Conservation (phyloP, 805 yeast genomes). For the Candida ascalaphidarum region DNA sequence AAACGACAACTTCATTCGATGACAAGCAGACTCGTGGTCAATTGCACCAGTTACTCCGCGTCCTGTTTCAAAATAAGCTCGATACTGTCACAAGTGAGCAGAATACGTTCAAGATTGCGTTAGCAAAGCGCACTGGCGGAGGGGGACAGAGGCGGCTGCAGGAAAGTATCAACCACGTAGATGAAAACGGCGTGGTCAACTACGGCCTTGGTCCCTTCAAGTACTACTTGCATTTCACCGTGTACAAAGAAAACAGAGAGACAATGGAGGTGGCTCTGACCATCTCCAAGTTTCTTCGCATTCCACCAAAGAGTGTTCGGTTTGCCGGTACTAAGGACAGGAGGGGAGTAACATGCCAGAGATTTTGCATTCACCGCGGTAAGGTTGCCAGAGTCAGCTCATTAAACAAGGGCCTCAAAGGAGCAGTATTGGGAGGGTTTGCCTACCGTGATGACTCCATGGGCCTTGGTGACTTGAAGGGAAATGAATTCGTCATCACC, state of each 20-base stretch:
- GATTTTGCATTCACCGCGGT: slow-evolving; percentile 58
- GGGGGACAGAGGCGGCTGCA: slow-evolving; percentile 8
- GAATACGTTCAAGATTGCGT: slow-evolving; percentile 57
- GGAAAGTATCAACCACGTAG: slow-evolving; percentile 30
- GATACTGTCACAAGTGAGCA: slow-evolving; percentile 72
- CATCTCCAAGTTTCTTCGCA: slow-evolving; percentile 61
- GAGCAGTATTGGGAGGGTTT: slow-evolving; percentile 76
- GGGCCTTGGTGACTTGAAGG: slow-evolving; percentile 74
- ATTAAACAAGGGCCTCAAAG: slow-evolving; percentile 67
- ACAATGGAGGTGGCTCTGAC: slow-evolving; percentile 90
- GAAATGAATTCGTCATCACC: slow-evolving; percentile 84
- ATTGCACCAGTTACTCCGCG: slow-evolving; percentile 70
- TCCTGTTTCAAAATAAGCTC: slow-evolving; percentile 61
- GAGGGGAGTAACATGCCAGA: slow-evolving; percentile 91
- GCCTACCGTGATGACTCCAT: slow-evolving; percentile 54
- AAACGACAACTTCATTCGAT: slow-evolving; percentile 45
- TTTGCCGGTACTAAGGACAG: slow-evolving; percentile 97
- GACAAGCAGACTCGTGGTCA: slow-evolving; percentile 71
- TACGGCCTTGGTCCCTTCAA: slow-evolving; percentile 70
- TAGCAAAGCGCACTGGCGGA: slow-evolving; percentile 35
- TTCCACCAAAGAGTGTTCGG: slow-evolving; percentile 62
- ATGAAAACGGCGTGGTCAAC: slow-evolving; percentile 46
- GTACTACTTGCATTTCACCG: slow-evolving; percentile 62
- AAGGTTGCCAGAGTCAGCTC: slow-evolving; percentile 68
- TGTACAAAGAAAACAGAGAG: slow-evolving; percentile 92